phyloP scores from a whole-genome alignment of 352 stramenopile species.

The Phytopythium sindhum region DNA sequence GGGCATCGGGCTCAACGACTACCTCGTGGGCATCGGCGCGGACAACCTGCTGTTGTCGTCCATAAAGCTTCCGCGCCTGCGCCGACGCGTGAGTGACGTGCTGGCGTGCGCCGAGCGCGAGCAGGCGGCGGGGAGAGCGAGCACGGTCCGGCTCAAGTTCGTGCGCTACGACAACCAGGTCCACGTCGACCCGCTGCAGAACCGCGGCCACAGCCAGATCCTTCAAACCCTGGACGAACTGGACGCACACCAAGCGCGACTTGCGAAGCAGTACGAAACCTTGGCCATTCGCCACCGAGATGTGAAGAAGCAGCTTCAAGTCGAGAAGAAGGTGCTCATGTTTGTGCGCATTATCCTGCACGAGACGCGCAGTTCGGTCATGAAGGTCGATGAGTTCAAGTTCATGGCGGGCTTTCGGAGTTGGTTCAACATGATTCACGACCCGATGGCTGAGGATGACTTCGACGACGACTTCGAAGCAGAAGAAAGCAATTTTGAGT shows the following conservation, averaged over 20 bases:
- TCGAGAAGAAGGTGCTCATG: conserved; percentile 60
- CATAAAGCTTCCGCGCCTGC: conserved; percentile 36
- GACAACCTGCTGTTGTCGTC: conserved; percentile 54
- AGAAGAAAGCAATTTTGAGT: background rate
- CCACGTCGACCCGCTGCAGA: conserved; percentile 28
- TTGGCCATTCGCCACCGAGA: conserved; percentile 34
- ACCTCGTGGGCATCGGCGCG: conserved; percentile 80
- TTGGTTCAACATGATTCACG: conserved; percentile 33
- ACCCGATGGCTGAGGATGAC: background rate
- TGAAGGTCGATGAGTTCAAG: conserved; percentile 40
- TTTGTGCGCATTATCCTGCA: conserved; percentile 48
- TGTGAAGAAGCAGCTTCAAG: conserved; percentile 41
- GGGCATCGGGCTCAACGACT: conserved; percentile 90
- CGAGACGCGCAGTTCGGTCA: conserved; percentile 27
- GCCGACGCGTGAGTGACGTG: conserved; percentile 30
- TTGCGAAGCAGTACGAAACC: conserved; percentile 35
- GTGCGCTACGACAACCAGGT: conserved; percentile 43
- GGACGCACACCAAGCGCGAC: conserved; percentile 20
- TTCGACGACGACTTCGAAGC: background rate
- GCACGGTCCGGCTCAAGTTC: conserved; percentile 50
- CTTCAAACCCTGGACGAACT: conserved; percentile 47
- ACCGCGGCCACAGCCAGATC: conserved; percentile 40
- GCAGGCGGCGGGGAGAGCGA: conserved; percentile 12
- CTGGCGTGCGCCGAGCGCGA: conserved; percentile 21
- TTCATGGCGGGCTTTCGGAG: conserved; percentile 49